Evolutionary conservation across 495 filamentous ascomycete genomes (phyloP), one percentile per base, ranked within the genome.

Genomic region (Lasiosphaeris hirsuta): DNA sequence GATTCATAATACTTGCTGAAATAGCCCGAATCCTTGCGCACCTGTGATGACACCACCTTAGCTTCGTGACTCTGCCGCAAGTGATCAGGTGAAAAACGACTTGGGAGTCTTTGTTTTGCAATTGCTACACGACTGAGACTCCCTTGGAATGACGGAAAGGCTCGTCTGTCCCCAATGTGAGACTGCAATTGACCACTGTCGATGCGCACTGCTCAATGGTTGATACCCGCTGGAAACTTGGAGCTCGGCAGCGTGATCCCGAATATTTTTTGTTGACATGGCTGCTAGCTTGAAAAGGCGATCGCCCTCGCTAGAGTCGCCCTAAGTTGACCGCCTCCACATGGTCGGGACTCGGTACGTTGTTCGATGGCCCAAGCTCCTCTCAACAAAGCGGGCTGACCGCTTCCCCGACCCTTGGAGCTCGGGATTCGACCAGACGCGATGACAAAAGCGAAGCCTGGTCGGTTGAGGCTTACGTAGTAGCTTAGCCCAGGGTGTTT

Each of bases 341-440:
- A 38, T 14, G 17, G 59, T 39, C 56, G 59, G 59, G 46, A 54
- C 46, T 43, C 11, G 39, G 38, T 17, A 36, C 23, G 23, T 30
- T 30, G 23, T 5, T 30, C 23, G 7, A 17, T 57, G 62, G 62
- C 64, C 64, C 64, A 64, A 67, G 64, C 64, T 67, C 64, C 61
- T 5, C 64, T 62, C 59, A 63, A 62, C 61, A 64, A 64, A 55
- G 55, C 61, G 61, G 58, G 36, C 50, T 60, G 18, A 48, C 37
- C 45, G 55, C 51, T 44, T 18, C 41, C 41, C 14, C 41, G 14
- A 44, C 41, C 41, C 39, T 41, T 2, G 14, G 11, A 41, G 11
- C 39, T 13, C 39, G 14, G 11, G 14, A 13, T 8, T 45, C 10
- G 10, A 10, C 7, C 0, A 45, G 42, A 45, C 42, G 17, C 17